A percentile compares a stretch with the other conserved stretches of the same genome.
Conservation (phyloP, 306 rosid species). For the Rosa multiflora region DNA sequence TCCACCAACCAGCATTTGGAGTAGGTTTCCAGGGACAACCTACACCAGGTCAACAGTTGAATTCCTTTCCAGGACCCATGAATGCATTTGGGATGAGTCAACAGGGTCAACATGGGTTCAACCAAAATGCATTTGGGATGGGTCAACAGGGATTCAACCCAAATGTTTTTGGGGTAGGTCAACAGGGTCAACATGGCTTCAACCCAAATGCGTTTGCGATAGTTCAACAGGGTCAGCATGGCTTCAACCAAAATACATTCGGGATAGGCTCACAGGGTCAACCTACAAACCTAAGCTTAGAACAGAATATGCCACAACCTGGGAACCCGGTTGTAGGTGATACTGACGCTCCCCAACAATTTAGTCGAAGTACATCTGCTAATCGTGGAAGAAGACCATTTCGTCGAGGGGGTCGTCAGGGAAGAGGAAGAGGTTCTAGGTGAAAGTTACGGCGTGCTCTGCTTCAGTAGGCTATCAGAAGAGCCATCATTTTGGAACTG, state of each 20-base stretch:
- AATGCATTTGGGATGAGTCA: conserved; percentile 3
- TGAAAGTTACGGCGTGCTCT: conserved; percentile 25
- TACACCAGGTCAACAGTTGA: conserved; percentile 10
- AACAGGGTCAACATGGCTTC: conserved; percentile 31
- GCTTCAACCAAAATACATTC: conserved; percentile 8
- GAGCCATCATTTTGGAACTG: conserved; percentile 19
- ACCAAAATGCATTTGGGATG: not conserved
- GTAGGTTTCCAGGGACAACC: conserved; percentile 41
- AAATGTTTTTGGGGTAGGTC: not conserved
- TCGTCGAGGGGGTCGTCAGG: conserved; percentile 40
- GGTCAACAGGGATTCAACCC: conserved; percentile 4
- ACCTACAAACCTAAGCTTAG: conserved; percentile 32
- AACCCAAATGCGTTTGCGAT: conserved; percentile 11
- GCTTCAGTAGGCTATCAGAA: conserved; percentile 2
- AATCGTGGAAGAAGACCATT: conserved; percentile 45
- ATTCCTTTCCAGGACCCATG: conserved; percentile 9
- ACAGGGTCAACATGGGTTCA: conserved; percentile 11
- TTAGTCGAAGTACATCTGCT: conserved; percentile 44
- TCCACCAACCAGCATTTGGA: conserved; percentile 48
- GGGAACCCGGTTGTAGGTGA: conserved; percentile 29
- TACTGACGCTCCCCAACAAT: conserved; percentile 37
- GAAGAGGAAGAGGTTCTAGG: conserved; percentile 45
- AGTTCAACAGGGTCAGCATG: conserved; percentile 1
- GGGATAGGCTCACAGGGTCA: conserved; percentile 6
- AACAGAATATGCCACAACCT: conserved; percentile 38